phyloP scores from a whole-genome alignment of 306 rosid species.

The Prosopis cineraria region DNA sequence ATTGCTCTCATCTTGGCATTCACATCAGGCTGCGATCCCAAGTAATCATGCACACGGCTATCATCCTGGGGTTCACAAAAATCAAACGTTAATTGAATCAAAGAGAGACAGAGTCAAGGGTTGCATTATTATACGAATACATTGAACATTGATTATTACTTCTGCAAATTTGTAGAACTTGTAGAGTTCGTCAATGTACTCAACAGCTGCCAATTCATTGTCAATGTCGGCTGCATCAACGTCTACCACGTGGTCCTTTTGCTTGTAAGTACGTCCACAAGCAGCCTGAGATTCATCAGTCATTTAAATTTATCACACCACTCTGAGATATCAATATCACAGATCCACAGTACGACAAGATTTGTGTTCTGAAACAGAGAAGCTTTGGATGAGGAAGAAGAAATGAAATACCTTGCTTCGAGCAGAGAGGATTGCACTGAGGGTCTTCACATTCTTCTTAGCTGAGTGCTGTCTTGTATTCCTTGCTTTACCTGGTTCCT shows the following conservation, averaged over 20 bases:
- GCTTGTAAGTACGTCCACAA: constrained; percentile 52
- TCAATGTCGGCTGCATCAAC: constrained; percentile 65
- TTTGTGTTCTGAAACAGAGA: neutral
- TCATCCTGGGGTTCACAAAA: constrained; percentile 46
- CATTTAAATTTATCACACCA: constrained; percentile 13
- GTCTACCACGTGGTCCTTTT: constrained; percentile 48
- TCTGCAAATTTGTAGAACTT: constrained; percentile 65
- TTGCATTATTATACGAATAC: neutral
- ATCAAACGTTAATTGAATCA: neutral
- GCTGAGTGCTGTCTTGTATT: constrained; percentile 35
- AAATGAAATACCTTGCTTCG: constrained; percentile 67
- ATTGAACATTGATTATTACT: constrained; percentile 35
- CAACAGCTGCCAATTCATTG: constrained; percentile 78
- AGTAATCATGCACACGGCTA: constrained; percentile 57
- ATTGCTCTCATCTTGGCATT: constrained; percentile 88
- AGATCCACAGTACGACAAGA: no score
- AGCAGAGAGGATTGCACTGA: constrained; percentile 68
- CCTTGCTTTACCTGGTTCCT: constrained; percentile 32
- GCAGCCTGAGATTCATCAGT: constrained; percentile 57
- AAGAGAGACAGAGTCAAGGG: neutral
- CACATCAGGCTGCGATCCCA: constrained; percentile 68
- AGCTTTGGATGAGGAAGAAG: neutral
- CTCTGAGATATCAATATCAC: no score
- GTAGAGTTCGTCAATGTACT: constrained; percentile 79
- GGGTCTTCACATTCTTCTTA: constrained; percentile 53